Base-by-base conservation (phyloP, 2,329 filamentous ascomycete species). In the Ambrosiella beaveri region DNA sequence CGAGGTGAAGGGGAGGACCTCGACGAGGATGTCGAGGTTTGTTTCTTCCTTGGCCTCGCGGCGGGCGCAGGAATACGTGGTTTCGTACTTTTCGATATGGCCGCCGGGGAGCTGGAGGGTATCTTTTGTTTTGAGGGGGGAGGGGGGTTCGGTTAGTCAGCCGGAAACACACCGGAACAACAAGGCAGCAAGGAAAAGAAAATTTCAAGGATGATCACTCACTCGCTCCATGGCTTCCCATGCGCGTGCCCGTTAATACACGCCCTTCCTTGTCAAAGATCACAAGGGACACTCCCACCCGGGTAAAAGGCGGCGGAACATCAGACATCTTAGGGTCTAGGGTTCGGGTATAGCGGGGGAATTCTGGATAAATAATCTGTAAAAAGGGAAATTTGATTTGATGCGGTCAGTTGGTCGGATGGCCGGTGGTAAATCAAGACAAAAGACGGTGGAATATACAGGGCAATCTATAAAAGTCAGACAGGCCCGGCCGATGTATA, bases 41-140 rank as follows among this genome's bases (percentile, higher is more conserved):
- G 86, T 88, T 65, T 91, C 86, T 66, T 91, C 86, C 0, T 79
- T 65, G 0, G 78, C 73, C 68, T 91, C 86, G 3, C 86, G 76
- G 52, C 70, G 74, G 0, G 85, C 84, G 60, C 85, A 88, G 0
- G 69, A 67, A 17, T 80, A 72, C 38, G 80, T 74, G 1, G 73
- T 73, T 66, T 91, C 86, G 61, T 78, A 77, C 59, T 78, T 77
- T 61, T 91, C 86, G 13, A 90, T 75, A 64, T 91, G 85, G 0
- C 86, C 87, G 19, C 86, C 86, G 0, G 86, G 85, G 12, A 88
- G 76, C 54, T 81, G 82, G 69, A 77, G 80, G 0, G 77, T 81
- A 1, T 78, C 81, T 78, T 38, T 9, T 60, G 61, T 1, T 62
- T 63, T 68, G 50, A 56, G 12, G n/a, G 38, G 35, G 40, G 27